Conservation (phyloP, 805 yeast genomes). For the Starmera quercuum region DNA sequence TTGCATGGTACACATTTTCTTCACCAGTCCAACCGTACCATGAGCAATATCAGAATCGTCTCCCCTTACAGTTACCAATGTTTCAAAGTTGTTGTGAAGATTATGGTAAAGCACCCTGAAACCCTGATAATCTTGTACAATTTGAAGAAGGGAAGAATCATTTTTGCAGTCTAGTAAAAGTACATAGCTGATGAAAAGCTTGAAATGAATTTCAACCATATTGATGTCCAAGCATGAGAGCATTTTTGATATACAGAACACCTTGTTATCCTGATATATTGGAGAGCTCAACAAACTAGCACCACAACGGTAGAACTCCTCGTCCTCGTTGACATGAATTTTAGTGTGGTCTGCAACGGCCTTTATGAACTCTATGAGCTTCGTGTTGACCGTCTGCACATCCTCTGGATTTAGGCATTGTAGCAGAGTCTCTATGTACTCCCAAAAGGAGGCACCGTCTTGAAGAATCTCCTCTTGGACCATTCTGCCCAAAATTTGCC, state of each 20-base stretch:
- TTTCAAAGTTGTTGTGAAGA: constrained; percentile 24
- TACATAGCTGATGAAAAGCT: constrained; percentile 34
- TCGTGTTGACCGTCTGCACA: constrained; percentile 9
- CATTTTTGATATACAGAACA: constrained; percentile 43
- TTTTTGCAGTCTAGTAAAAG: constrained; percentile 36
- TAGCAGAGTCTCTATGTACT: constrained; percentile 4
- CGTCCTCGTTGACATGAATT: constrained; percentile 17
- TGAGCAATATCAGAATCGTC: constrained; percentile 19
- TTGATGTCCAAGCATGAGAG: constrained; percentile 35
- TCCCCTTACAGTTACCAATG: constrained; percentile 14
- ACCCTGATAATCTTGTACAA: constrained; percentile 46
- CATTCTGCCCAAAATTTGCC: too few relatives aligned
- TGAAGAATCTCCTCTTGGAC: neutral
- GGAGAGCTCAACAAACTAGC: constrained; percentile 24
- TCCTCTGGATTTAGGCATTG: constrained; percentile 5
- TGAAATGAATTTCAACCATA: constrained; percentile 26
- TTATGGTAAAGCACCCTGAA: constrained; percentile 36
- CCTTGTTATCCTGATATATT: constrained; percentile 28
- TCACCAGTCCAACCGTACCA: constrained; percentile 24
- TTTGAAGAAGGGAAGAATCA: constrained; percentile 33
- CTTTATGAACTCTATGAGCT: constrained; percentile 15
- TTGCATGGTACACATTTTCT: constrained; percentile 33
- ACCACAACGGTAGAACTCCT: constrained; percentile 29
- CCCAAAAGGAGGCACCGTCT: constrained; percentile 1
- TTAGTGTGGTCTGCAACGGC: constrained; percentile 17